phyloP scores from a whole-genome alignment of 148 eudicot species.

The Salicornia ramosissima region DNA sequence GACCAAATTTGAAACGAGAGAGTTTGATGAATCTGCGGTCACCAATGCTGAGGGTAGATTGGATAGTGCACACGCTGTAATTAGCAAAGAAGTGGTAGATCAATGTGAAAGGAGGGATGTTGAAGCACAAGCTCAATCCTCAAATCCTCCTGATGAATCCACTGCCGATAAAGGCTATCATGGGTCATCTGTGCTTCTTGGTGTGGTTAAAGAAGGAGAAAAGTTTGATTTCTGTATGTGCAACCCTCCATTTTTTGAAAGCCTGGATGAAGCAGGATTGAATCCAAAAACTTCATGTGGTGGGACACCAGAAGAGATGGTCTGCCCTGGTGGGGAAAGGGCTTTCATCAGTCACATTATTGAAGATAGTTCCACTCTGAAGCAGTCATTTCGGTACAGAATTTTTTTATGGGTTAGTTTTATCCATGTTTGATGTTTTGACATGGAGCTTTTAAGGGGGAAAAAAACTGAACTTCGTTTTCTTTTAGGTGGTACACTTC shows the following conservation, averaged over 20 bases:
- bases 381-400: constrained; percentile 66
- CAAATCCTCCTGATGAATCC: constrained; percentile 15
- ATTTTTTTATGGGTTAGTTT: constrained; percentile 5
- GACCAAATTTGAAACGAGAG: constrained; percentile 6
- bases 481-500: constrained; percentile 85
- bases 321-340: constrained; percentile 85
- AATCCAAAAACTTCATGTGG: constrained; percentile 97
- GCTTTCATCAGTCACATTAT: constrained; percentile 76
- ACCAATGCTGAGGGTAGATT: constrained; percentile 16
- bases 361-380: constrained; percentile 64
- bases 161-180: constrained; percentile 37
- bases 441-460: background rate
- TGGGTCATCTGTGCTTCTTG: constrained; percentile 64
- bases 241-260: constrained; percentile 94
- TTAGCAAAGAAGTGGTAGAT: constrained; percentile 15
- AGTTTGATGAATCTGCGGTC: constrained; percentile 11
- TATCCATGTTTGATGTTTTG: background rate
- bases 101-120: constrained; percentile 13
- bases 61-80: constrained; percentile 3
- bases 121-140: constrained; percentile 14
- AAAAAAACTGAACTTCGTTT: constrained; percentile 7
- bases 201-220: constrained; percentile 74
- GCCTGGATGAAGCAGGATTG: constrained; percentile 82
- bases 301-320: constrained; percentile 88
- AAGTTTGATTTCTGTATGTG: constrained; percentile 96